phyloP scores from a whole-genome alignment of 2,329 filamentous ascomycete species.

The Neocucurbitaria cava region DNA sequence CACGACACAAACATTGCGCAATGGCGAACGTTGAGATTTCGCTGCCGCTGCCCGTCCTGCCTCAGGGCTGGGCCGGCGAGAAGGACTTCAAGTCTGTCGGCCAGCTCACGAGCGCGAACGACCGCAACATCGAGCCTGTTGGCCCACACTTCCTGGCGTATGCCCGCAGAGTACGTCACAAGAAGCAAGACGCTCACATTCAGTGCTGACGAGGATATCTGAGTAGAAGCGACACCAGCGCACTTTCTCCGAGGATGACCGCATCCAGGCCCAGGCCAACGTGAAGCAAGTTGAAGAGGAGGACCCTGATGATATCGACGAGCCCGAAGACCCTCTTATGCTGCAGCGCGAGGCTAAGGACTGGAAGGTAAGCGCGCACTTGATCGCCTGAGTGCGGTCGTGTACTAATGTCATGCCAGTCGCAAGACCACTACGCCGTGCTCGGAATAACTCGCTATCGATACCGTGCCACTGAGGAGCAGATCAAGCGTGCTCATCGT shows the following conservation, averaged over 20 bases:
- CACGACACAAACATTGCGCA: constrained; percentile 17
- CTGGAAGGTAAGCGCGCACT: constrained; percentile 81
- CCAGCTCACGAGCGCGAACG: constrained; percentile 75
- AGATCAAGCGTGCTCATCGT: constrained; percentile 98
- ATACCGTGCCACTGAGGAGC: constrained; percentile 90
- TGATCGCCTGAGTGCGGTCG: too few species aligned
- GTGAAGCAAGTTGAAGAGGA: constrained; percentile 96
- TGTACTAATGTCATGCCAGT: constrained; percentile 22
- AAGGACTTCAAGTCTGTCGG: constrained; percentile 91
- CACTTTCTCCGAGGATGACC: constrained; percentile 98
- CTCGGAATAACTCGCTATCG: constrained; percentile 92
- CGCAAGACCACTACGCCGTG: constrained; percentile 99
- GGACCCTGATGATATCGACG: constrained; percentile 88
- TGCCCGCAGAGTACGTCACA: constrained; percentile 76
- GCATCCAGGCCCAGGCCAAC: constrained; percentile 92
- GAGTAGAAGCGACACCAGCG: constrained; percentile 82
- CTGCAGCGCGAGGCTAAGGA: constrained; percentile 95
- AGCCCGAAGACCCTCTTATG: constrained; percentile 91
- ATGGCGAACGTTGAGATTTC: constrained; percentile 73
- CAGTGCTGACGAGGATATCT: constrained; percentile 18
- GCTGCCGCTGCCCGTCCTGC: constrained; percentile 75
- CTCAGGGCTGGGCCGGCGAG: constrained; percentile 81
- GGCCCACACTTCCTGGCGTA: constrained; percentile 98
- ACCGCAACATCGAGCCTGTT: constrained; percentile 92
- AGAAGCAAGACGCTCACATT: background rate